Evolutionary conservation across 257 asterid species (phyloP).

Genomic region (Ilex asprella): DNA sequence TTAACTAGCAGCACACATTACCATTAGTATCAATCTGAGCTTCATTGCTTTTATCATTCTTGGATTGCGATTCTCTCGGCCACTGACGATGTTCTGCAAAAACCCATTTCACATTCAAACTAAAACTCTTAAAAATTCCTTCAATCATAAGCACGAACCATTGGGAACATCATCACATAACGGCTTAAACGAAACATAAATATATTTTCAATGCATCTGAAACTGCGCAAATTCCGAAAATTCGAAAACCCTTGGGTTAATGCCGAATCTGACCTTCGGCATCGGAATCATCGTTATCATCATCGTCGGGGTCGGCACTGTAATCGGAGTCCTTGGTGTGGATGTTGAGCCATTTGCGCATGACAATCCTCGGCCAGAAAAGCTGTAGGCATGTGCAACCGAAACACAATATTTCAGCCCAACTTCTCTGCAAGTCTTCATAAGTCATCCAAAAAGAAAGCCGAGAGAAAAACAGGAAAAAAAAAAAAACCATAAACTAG

Average conservation of each 20-base stretch:
- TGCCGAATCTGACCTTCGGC: slow-evolving; percentile 32
- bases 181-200: no score
- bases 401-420: slow-evolving; percentile 79
- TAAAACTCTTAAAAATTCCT: not conserved
- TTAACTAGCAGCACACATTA: slow-evolving; percentile 14
- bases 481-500: no score
- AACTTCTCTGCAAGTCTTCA: slow-evolving; percentile 59
- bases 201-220: no score
- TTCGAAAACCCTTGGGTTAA: not conserved
- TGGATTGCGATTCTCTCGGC: slow-evolving; percentile 49
- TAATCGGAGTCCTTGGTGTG: slow-evolving; percentile 47
- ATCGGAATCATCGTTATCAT: slow-evolving; percentile 35
- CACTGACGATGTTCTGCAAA: slow-evolving; percentile 33
- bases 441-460: slow-evolving; percentile 8
- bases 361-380: slow-evolving; percentile 70
- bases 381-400: slow-evolving; percentile 80
- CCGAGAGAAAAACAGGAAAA: not conserved
- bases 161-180: not conserved
- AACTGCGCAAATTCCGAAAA: not conserved
- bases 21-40: slow-evolving; percentile 44
- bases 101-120: not conserved
- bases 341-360: slow-evolving; percentile 78
- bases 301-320: slow-evolving; percentile 32
- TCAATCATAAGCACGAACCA: no score
- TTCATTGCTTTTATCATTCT: slow-evolving; percentile 33